These are phyloP conservation scores for Suillus spraguei DNA, from an alignment of 768 basidiomycete genomes.

Conservation along the genomic window DNA sequence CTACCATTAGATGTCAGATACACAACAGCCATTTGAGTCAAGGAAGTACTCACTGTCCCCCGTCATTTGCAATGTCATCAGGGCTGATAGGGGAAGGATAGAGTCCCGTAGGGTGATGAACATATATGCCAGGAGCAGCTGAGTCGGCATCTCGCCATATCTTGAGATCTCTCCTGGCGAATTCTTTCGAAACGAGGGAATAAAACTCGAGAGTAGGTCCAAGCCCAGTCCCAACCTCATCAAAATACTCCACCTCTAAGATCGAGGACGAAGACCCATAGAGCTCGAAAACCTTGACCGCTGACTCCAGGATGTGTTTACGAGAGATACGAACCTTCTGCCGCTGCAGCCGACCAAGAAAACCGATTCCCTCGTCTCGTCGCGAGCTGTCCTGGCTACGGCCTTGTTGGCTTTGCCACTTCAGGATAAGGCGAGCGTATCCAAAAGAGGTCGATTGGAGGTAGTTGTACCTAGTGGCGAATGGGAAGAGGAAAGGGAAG, in stretches of 20 bases:
- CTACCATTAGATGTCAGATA: constrained; percentile 39
- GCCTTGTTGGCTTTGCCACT: constrained; percentile 89
- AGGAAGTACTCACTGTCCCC: constrained; percentile 61
- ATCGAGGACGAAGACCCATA: constrained; percentile 94
- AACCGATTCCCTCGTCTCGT: constrained; percentile 89
- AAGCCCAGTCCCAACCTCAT: constrained; percentile 96
- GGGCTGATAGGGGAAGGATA: constrained; percentile 84
- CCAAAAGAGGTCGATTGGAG: constrained; percentile 97
- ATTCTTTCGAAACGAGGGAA: constrained; percentile 94
- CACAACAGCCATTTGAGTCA: not conserved
- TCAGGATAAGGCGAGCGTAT: constrained; percentile 91
- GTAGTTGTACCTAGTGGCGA: constrained; percentile 96
- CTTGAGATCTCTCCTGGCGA: constrained; percentile 84
- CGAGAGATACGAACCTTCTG: constrained; percentile 98
- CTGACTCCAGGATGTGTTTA: constrained; percentile 92
- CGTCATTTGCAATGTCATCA: constrained; percentile 71
- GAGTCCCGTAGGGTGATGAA: constrained; percentile 82
- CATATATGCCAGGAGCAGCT: constrained; percentile 62
- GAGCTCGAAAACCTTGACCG: constrained; percentile 94
- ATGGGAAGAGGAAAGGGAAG: constrained; percentile 99
- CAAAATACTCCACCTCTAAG: constrained; percentile 97
- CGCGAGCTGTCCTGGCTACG: constrained; percentile 79
- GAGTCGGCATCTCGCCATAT: constrained; percentile 90
- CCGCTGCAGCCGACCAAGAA: constrained; percentile 88
- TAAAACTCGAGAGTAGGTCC: constrained; percentile 99